Evolutionary conservation across 2,329 filamentous ascomycete genomes (phyloP).

Genomic region (Neonectria punicea): DNA sequence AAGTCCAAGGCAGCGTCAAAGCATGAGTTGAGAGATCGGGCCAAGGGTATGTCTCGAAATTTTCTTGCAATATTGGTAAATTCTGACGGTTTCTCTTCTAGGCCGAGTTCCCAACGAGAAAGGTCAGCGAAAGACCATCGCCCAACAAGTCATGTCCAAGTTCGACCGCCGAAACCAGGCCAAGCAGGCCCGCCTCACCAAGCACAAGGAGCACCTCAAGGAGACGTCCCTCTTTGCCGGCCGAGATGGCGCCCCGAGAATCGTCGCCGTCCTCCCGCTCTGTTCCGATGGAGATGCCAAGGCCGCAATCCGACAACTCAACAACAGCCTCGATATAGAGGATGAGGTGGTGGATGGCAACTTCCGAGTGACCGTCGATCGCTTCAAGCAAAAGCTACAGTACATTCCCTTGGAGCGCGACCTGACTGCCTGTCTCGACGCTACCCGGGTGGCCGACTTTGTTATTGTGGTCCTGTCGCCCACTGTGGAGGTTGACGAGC

Average conservation of each 20-base stretch:
- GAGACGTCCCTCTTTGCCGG: conserved; percentile 87
- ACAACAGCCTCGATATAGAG: conserved; percentile 82
- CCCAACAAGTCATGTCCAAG: conserved; percentile 98
- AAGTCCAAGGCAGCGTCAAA: conserved; percentile 94
- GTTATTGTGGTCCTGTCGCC: conserved; percentile 88
- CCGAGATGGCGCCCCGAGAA: conserved; percentile 84
- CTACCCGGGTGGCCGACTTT: conserved; percentile 89
- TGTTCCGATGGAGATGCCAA: conserved; percentile 76
- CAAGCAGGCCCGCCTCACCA: conserved; percentile 86
- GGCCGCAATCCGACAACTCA: conserved; percentile 75
- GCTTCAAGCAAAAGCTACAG: conserved; percentile 94
- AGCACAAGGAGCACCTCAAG: conserved; percentile 84
- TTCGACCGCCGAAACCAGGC: conserved; percentile 94
- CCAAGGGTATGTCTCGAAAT: conserved; percentile 73
- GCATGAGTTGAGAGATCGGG: conserved; percentile 82
- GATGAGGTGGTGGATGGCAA: conserved; percentile 68
- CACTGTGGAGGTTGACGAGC: conserved; percentile 82
- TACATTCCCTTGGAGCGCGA: conserved; percentile 82
- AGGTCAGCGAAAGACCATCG: conserved; percentile 83
- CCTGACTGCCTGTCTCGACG: conserved; percentile 82
- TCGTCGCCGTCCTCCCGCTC: conserved; percentile 88
- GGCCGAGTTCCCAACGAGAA: conserved; percentile 82
- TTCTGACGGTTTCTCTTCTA: conserved; percentile 47
- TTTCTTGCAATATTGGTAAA: neutral
- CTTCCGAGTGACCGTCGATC: conserved; percentile 77